phyloP scores from a whole-genome alignment of 306 rosid species.

The Dalbergia oliveri region DNA sequence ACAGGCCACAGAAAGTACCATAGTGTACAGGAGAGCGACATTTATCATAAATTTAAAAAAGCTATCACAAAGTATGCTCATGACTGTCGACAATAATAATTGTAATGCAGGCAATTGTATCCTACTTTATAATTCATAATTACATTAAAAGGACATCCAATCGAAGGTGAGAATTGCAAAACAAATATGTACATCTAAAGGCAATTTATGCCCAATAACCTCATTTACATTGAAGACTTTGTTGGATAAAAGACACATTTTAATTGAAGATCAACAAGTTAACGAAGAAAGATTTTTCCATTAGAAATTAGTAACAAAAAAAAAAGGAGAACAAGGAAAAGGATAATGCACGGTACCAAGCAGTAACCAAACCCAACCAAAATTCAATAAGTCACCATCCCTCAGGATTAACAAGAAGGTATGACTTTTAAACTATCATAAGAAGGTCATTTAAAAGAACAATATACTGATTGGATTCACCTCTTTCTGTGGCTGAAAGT shows the following conservation, averaged over 20 bases:
- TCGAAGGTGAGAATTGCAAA: not conserved
- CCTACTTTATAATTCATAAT: not conserved
- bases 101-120: not conserved
- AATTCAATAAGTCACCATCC: not conserved
- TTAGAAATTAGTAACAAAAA: not conserved
- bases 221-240: not conserved
- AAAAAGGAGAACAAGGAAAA: not conserved
- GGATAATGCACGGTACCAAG: not conserved
- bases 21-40: not conserved
- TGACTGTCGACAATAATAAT: conserved; percentile 4
- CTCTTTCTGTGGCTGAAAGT: not conserved
- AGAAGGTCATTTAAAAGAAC: not conserved
- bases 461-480: conserved; percentile 13
- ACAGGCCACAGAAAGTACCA: conserved; percentile 9
- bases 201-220: not conserved
- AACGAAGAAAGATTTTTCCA: not conserved
- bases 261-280: not conserved
- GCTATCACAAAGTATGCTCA: not conserved
- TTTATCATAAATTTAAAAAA: not conserved
- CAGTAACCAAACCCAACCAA: not conserved
- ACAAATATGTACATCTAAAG: not conserved
- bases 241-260: not conserved
- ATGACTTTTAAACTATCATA: not conserved
- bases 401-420: not conserved
- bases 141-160: not conserved